Conservation (phyloP, 2,329 filamentous ascomycete species). For the Cadophora malorum region DNA sequence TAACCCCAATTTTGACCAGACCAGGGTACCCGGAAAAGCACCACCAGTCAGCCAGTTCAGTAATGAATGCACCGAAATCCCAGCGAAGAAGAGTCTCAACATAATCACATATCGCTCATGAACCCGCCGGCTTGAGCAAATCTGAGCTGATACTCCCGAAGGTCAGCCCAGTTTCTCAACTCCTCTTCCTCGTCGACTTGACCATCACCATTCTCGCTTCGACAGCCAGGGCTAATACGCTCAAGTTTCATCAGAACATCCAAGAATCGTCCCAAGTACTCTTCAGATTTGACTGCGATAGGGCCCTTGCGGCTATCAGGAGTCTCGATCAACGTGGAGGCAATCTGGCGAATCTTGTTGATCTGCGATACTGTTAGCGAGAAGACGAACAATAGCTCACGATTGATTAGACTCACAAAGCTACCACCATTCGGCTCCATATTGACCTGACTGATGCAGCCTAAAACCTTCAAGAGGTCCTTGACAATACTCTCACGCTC, state of each 20-base stretch:
- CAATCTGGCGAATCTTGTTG: slow-evolving; percentile 84
- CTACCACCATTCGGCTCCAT: slow-evolving; percentile 76
- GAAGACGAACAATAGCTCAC: neutral
- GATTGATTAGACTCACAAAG: slow-evolving; percentile 56
- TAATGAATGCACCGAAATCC: slow-evolving; percentile 24
- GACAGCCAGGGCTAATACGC: slow-evolving; percentile 45
- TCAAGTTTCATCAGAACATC: slow-evolving; percentile 79
- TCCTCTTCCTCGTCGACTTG: slow-evolving; percentile 77
- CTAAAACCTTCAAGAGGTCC: slow-evolving; percentile 76
- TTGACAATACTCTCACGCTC: slow-evolving; percentile 85
- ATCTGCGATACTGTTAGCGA: slow-evolving; percentile 51
- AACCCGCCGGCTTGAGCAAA: slow-evolving; percentile 72
- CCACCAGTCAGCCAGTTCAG: neutral
- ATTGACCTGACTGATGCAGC: slow-evolving; percentile 81
- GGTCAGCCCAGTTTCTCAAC: slow-evolving; percentile 76
- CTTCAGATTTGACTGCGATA: slow-evolving; percentile 66
- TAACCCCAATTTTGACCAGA: neutral
- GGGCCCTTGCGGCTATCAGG: slow-evolving; percentile 59
- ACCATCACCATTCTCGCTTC: slow-evolving; percentile 50
- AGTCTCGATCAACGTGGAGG: slow-evolving; percentile 75
- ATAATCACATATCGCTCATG: slow-evolving; percentile 25
- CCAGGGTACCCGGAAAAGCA: neutral
- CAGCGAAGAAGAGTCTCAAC: slow-evolving; percentile 24
- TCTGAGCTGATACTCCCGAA: slow-evolving; percentile 78
- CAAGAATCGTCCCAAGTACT: slow-evolving; percentile 74